These are phyloP conservation scores for Plasmodium knowlesi DNA, from an alignment of 169 alveolate genomes.

Conservation along the genomic window DNA sequence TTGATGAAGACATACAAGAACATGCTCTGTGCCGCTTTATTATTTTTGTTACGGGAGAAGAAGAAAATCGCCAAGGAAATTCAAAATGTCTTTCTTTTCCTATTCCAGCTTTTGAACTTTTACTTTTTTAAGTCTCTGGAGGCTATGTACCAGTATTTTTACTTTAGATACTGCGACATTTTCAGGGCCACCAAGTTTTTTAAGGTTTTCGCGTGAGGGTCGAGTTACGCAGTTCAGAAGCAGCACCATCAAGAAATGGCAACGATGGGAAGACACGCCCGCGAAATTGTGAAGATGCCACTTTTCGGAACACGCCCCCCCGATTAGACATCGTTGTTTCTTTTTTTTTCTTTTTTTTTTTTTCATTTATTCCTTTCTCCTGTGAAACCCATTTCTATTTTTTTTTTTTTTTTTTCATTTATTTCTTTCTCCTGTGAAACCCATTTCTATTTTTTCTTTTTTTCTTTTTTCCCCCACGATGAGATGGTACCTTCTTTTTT, in stretches of 20 bases:
- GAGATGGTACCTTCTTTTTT: background rate
- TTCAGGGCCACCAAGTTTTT: conserved; percentile 14
- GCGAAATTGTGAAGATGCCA: background rate
- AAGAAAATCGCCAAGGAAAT: conserved; percentile 44
- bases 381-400: conserved; percentile 3
- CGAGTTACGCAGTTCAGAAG: background rate
- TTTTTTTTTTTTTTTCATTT: background rate
- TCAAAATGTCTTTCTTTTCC: background rate
- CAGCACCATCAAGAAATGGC: background rate
- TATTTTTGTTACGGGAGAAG: conserved; percentile 2
- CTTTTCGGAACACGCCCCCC: background rate
- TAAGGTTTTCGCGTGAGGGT: conserved; percentile 7
- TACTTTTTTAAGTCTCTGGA: conserved; percentile 1
- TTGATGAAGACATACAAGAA: background rate
- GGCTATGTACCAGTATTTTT: conserved; percentile 11
- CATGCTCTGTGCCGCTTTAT: background rate
- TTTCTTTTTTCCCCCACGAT: background rate
- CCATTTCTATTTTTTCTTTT: conserved; percentile 1
- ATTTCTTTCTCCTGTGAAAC: background rate
- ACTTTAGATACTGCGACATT: conserved; percentile 19
- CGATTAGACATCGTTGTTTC: background rate
- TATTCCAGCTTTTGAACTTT: conserved; percentile 9
- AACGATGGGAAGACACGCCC: background rate
- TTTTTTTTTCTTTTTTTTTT: background rate
- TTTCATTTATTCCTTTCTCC: background rate